Base-by-base conservation (phyloP, 108 stramenopile species). In the Nitzschia sp. region DNA sequence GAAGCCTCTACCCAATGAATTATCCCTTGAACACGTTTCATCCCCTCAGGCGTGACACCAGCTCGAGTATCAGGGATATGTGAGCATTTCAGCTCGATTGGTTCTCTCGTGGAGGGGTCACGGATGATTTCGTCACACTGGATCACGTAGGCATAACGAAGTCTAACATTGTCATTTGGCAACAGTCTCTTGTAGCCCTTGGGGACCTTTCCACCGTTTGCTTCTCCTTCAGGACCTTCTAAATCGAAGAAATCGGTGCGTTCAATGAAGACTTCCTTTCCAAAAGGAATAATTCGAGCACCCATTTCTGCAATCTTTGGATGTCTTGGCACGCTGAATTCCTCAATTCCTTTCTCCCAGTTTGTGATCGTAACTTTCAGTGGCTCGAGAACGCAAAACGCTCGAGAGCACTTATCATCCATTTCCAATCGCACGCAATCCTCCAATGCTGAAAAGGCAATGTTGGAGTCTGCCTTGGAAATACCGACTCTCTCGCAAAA, bases 401-500 rank as follows among this genome's bases (percentile, higher is more conserved):
- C 94, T 9, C 96, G 72, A 16, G 65, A 50, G 62, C 92, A 82
- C 11, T 80, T 50, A 34, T 85, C 89, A 68, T 96, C 96, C 83
- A 96, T 84, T 21, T 79, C 85, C 34, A 91, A 84, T 9, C 96
- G 72, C 13, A 82, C 76, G 59, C 92, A 93, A 77, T 96, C 92
- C 56, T 96, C 96, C 57, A 96, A 63, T 0, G 82, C 82, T 1
- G 72, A 69, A 74, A 82, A 82, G 63, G 94, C 93, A 66, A 96
- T 95, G 57, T 88, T 92, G 8, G 87, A 91, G 66, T 95, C 96
- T 15, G 86, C 79, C 70, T 97, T 97, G 46, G 86, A 86, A 29
- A 97, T 92, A 36, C 96, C 96, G 65, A 97, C 78, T 27, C 96
- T 82, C 71, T 95, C 92, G 66, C 92, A 94, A 72, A 95, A 96